A percentile compares a stretch with the other conserved stretches of the same genome.
phyloP scores from a whole-genome alignment of 192 early-diverging fungal species.

The Mortierella antarctica region DNA sequence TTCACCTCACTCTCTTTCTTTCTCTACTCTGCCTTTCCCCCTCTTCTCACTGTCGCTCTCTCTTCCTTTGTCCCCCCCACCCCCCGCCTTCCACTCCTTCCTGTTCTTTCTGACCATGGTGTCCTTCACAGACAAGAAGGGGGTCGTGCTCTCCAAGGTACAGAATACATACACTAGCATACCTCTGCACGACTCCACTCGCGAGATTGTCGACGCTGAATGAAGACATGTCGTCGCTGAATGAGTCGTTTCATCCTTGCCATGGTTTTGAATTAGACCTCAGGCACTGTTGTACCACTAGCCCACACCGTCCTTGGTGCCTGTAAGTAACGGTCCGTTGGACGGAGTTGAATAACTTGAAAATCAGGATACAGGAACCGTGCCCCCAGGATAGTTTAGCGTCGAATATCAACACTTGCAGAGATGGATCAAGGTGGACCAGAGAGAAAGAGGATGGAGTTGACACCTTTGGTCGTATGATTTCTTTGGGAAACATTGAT shows the following conservation, averaged over 20 bases:
- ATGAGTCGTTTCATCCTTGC: not conserved
- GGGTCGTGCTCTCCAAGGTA: conserved; percentile 49
- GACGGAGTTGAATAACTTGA: too few species aligned
- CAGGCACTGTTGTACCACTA: conserved; percentile 35
- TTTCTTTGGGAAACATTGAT: too few species aligned
- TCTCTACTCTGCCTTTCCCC: not conserved
- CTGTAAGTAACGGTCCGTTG: conserved; percentile 20
- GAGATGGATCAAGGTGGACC: too few species aligned
- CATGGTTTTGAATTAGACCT: conserved; percentile 12
- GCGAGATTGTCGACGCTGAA: too few species aligned
- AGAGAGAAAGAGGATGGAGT: too few species aligned
- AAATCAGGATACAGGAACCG: too few species aligned
- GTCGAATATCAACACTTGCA: too few species aligned
- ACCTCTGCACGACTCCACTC: not conserved
- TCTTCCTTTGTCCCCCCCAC: too few species aligned
- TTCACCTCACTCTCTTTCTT: not conserved
- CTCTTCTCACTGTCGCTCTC: not conserved
- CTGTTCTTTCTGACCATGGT: conserved; percentile 14
- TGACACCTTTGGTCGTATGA: too few species aligned
- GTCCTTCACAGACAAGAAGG: conserved; percentile 44
- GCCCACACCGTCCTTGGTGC: conserved; percentile 46
- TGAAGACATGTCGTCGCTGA: too few species aligned
- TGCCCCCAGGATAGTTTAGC: too few species aligned
- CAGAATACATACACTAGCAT: not conserved
- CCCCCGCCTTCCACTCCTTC: too few species aligned